These are phyloP conservation scores for Entomortierella parvispora DNA, from an alignment of 192 early-diverging fungal genomes.

Conservation along the genomic window DNA sequence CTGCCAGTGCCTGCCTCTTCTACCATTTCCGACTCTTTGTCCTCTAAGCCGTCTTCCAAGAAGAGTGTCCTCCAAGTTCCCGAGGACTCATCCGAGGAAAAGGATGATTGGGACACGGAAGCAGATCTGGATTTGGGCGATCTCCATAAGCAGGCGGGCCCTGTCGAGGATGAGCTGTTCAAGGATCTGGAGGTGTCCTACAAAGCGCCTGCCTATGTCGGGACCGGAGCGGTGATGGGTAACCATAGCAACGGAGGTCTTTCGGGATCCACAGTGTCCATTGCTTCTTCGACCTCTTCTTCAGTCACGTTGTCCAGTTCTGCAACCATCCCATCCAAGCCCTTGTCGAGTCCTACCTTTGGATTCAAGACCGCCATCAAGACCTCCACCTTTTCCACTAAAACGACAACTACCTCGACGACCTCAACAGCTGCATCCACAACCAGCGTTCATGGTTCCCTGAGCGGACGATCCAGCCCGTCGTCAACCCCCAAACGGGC, in stretches of 20 bases:
- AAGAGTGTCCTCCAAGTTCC: conserved; percentile 13
- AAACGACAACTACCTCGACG: background rate
- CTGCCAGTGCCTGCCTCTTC: background rate
- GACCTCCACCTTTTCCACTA: background rate
- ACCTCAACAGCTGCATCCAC: background rate
- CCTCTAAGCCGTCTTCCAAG: conserved; percentile 2
- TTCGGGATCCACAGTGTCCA: conserved; percentile 17
- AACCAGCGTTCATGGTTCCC: background rate
- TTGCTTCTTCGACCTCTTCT: conserved; percentile 24
- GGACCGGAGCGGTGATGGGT: background rate
- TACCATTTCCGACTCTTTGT: no score
- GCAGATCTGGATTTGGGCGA: conserved; percentile 26
- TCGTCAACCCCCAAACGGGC: conserved; percentile 23
- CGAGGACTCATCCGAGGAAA: conserved; percentile 15
- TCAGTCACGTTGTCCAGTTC: conserved; percentile 22
- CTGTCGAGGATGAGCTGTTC: conserved; percentile 41
- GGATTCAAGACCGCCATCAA: conserved; percentile 2
- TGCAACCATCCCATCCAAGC: conserved; percentile 9
- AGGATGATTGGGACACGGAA: conserved; percentile 40
- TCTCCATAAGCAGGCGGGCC: conserved; percentile 8
- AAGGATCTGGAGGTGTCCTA: conserved; percentile 47
- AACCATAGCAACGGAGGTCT: background rate
- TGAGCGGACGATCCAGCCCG: conserved; percentile 22
- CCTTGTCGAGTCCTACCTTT: conserved; percentile 4
- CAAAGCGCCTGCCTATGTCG: conserved; percentile 39